Base-by-base conservation (phyloP, 2,329 filamentous ascomycete species). In the Talaromyces sp. region DNA sequence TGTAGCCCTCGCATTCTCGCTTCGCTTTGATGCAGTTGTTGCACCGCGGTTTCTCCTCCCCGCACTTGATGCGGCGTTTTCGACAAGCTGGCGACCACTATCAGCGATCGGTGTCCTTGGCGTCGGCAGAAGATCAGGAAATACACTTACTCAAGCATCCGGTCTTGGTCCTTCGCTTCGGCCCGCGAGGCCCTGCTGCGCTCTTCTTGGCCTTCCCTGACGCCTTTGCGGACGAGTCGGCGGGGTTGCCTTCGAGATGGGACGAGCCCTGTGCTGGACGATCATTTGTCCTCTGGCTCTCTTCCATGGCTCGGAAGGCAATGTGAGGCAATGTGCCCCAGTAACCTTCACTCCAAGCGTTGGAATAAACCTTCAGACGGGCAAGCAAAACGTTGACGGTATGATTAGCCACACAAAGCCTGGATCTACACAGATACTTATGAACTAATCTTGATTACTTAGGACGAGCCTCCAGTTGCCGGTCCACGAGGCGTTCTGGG, bases 51-150 rank as follows among this genome's bases (percentile, higher is more conserved):
- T 78, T 79, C 69, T 91, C 90, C 74, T 98, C 95, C 64, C 95
- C 95, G 75, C 95, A 99, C 77, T 98, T 99, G 76, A 99, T 98
- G 64, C 95, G 89, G 58, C 95, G 88, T 77, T 90, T 93, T 64
- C 95, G 89, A 77, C 95, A 99, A 61, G 95, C 90, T 93, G 65
- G 59, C 55, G 35, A 11, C 4, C 8, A 41, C 53, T 31, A 46
- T 61, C 26, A 56, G 10, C 6, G 24, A 24, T 27, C n/a, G n/a
- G n/a, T 27, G 31, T 29, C 10, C 9, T 14, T 9, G 21, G 1
- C 41, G 11, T 51, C 24, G 24, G 10, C 49, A n/a, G 26, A 24
- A 43, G 7, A 43, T 3, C n/a, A 24, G 19, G 11, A 52, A 8
- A 27, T 2, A 6, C 10, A 81, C 88, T 74, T 82, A 92, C 89